These are phyloP conservation scores for Ambrosiella xylebori DNA, from an alignment of 2,329 filamentous ascomycete species.

Conservation along the genomic window DNA sequence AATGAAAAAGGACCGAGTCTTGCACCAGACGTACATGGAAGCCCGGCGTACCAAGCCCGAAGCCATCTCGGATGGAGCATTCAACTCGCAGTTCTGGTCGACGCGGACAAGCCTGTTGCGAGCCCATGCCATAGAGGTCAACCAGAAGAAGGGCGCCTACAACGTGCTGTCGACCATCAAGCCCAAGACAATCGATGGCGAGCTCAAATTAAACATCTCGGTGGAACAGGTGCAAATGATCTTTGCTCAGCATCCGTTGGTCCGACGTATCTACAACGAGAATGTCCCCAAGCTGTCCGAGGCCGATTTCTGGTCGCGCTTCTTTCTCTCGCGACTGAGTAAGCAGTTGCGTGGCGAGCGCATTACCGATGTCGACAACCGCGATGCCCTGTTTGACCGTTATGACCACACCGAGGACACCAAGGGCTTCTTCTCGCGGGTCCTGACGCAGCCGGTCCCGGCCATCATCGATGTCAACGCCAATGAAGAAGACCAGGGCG, in stretches of 20 bases:
- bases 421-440: constrained; percentile 31
- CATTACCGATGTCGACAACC: constrained; percentile 57
- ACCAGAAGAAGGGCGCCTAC: constrained; percentile 75
- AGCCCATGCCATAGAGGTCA: constrained; percentile 74
- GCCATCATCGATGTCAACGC: constrained; percentile 83
- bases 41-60: constrained; percentile 70
- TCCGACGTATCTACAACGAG: constrained; percentile 82
- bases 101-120: constrained; percentile 71
- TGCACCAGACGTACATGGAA: constrained; percentile 77
- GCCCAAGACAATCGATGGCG: constrained; percentile 55
- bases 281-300: constrained; percentile 70
- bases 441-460: constrained; percentile 52
- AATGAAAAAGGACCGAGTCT: constrained; percentile 57
- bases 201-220: constrained; percentile 65
- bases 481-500: constrained; percentile 89
- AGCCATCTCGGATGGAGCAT: constrained; percentile 60
- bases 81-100: constrained; percentile 90
- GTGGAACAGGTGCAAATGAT: constrained; percentile 88
- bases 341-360: constrained; percentile 87
- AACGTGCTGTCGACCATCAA: constrained; percentile 88
- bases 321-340: constrained; percentile 78
- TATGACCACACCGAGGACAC: constrained; percentile 62
- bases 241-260: constrained; percentile 79
- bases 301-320: constrained; percentile 77
- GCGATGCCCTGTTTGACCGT: constrained; percentile 67